Evolutionary conservation across 495 filamentous ascomycete species (phyloP), one percentile per base, ranked within the genome.

Genomic region (Margaritispora aquatica): DNA sequence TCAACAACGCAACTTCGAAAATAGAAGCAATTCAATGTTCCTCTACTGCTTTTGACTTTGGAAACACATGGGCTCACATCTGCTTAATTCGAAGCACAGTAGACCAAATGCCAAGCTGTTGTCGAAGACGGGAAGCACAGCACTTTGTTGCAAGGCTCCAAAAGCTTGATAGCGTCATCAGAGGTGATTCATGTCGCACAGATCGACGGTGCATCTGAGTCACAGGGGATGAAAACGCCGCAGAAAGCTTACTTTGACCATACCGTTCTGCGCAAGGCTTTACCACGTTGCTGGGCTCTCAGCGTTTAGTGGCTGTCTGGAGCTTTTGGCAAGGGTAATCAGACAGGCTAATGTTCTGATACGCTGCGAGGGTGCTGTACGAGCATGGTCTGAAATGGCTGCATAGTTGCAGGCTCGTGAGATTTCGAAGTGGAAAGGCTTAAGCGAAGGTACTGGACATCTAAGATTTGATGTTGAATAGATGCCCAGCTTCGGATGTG

Each of bases 241-340:
- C 50, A 26, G 50, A 52, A 52, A 52, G 50, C 50, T 52, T 52
- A 17, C 50, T 8, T 52, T 10, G 13, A 29, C 23, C 22, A 29
- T 26, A 17, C 11, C 38, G 38, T 8, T n/a, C 13, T 34, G 29
- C 38, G 10, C 38, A 34, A 34, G 38, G 2, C 38, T 34, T 34
- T 44, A 44, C 50, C 50, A 52, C 50, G 50, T 52, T 52, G 23
- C 10, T 8, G 50, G 27, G 50, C 24, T 9, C 50, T 52, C 31
- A 26, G 50, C 50, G 50, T 21, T 52, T 1, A 52, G 50, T 52
- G 50, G 50, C 15, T 52, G 24, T 26, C 38, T 9, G 11, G 38
- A n/a, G 15, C 3, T n/a, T 44, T 8, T 3, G 38, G 19, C 38
- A 44, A 17, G 38, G 38, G 38, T 44, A 17, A 44, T 44, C 19